phyloP scores from a whole-genome alignment of 225 moss, liverwort and hornwort species.

The Bryum argenteum region DNA sequence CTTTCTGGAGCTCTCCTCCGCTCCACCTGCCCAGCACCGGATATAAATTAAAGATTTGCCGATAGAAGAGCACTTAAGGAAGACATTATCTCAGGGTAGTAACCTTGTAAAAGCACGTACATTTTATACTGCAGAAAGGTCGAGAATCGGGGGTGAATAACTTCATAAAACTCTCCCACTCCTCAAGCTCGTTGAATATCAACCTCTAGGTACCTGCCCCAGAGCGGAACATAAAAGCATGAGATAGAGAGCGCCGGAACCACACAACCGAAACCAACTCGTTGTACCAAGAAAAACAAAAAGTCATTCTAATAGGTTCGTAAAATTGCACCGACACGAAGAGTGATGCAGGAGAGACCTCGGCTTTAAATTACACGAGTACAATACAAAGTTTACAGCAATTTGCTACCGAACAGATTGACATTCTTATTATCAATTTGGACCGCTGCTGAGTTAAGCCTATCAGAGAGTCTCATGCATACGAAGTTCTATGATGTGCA shows the following conservation, averaged over 20 bases:
- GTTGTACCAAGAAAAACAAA: not conserved
- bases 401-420: not conserved
- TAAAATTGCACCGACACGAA: constrained; percentile 9
- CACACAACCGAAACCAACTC: constrained; percentile 5
- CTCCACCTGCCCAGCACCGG: constrained; percentile 15
- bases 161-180: not conserved
- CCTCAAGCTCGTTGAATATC: constrained; percentile 22
- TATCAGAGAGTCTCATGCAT: constrained; percentile 5
- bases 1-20: constrained; percentile 19
- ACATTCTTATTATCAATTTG: constrained; percentile 1
- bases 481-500: constrained; percentile 8
- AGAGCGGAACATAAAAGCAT: constrained; percentile 15
- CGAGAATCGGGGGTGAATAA: not conserved
- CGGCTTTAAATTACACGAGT: not conserved
- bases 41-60: constrained; percentile 8
- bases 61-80: constrained; percentile 22
- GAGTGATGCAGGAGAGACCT: constrained; percentile 12
- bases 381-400: not conserved
- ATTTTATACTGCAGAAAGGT: constrained; percentile 2
- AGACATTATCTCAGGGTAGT: not conserved
- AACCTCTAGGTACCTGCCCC: constrained; percentile 31
- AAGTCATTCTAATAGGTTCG: not conserved
- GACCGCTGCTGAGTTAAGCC: not conserved
- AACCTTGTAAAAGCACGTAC: constrained; percentile 15
- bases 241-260: constrained; percentile 5